phyloP scores from a whole-genome alignment of 2,329 filamentous ascomycete genomes.

The Cladosporium sp. region DNA sequence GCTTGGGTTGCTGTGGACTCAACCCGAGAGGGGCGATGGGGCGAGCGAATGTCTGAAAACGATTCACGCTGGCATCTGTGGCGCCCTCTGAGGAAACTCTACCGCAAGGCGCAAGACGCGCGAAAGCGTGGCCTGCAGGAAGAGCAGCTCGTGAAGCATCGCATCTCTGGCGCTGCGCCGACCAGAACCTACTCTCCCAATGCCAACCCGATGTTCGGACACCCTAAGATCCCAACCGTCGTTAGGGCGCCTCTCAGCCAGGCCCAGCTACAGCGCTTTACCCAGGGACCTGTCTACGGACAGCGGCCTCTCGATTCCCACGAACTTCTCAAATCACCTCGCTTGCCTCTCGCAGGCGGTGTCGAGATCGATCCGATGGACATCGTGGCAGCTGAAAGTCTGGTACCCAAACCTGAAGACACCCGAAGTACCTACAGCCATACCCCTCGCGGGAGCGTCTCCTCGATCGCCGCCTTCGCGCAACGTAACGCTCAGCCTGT shows the following conservation, averaged over 20 bases:
- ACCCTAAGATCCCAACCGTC: slow-evolving; percentile 25
- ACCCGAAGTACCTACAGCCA: not conserved
- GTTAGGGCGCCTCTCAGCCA: slow-evolving; percentile 30
- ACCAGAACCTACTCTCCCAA: slow-evolving; percentile 30
- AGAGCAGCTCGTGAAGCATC: slow-evolving; percentile 26
- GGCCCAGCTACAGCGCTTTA: slow-evolving; percentile 31
- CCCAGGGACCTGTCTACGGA: slow-evolving; percentile 29
- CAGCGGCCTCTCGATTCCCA: slow-evolving; percentile 31
- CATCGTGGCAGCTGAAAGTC: slow-evolving; percentile 8
- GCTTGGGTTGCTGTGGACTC: slow-evolving; percentile 57
- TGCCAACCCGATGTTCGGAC: slow-evolving; percentile 32
- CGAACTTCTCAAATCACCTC: slow-evolving; percentile 28
- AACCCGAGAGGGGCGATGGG: slow-evolving; percentile 41
- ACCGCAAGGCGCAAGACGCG: slow-evolving; percentile 54
- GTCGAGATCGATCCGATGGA: slow-evolving; percentile 16
- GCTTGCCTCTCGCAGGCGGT: slow-evolving; percentile 17
- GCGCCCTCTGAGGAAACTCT: slow-evolving; percentile 58
- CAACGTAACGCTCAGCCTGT: slow-evolving; percentile 1
- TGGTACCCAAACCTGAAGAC: slow-evolving; percentile 1
- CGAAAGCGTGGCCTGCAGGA: slow-evolving; percentile 48
- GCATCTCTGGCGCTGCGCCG: slow-evolving; percentile 15
- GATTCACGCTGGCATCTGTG: slow-evolving; percentile 53
- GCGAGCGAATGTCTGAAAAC: slow-evolving; percentile 27
- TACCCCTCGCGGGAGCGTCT: slow-evolving; percentile 1
- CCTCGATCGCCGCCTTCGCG: not conserved